Conservation (phyloP, 805 yeast genomes). For the Starmerella apis region DNA sequence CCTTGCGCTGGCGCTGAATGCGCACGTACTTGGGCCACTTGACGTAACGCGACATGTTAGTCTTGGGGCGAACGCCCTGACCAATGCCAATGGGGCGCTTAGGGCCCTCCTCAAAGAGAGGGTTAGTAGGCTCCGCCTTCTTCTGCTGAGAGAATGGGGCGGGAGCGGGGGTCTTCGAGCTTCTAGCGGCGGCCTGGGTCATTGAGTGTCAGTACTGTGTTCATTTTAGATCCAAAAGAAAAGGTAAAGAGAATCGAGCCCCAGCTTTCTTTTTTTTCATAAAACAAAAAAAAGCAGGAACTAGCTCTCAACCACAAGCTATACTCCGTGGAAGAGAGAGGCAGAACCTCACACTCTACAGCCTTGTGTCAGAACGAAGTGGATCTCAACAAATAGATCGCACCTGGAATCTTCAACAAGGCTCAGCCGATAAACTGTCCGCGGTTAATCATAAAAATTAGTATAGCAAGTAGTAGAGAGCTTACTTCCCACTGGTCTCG, state of each 20-base stretch:
- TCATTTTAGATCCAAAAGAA: constrained; percentile 3
- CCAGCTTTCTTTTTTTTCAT: too few species aligned
- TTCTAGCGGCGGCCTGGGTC: constrained; percentile 40
- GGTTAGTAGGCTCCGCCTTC: constrained; percentile 47
- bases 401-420: background rate
- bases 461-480: constrained; percentile 14
- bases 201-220: constrained; percentile 29
- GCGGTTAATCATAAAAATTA: constrained; percentile 15
- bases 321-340: constrained; percentile 26
- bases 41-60: constrained; percentile 93
- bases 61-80: constrained; percentile 86
- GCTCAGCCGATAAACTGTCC: constrained; percentile 22
- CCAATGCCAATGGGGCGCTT: constrained; percentile 86
- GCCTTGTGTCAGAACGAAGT: constrained; percentile 5
- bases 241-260: constrained; percentile 12
- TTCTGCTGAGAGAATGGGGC: constrained; percentile 35
- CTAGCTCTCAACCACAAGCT: constrained; percentile 26
- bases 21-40: constrained; percentile 99
- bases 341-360: constrained; percentile 25
- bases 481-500: constrained; percentile 5
- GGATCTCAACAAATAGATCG: background rate
- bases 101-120: constrained; percentile 81
- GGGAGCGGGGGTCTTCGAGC: constrained; percentile 98
- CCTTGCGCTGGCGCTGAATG: constrained; percentile 98
- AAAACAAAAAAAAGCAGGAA: background rate